Conservation (phyloP, 1,284 basidiomycete species). For the Ustilago curta region DNA sequence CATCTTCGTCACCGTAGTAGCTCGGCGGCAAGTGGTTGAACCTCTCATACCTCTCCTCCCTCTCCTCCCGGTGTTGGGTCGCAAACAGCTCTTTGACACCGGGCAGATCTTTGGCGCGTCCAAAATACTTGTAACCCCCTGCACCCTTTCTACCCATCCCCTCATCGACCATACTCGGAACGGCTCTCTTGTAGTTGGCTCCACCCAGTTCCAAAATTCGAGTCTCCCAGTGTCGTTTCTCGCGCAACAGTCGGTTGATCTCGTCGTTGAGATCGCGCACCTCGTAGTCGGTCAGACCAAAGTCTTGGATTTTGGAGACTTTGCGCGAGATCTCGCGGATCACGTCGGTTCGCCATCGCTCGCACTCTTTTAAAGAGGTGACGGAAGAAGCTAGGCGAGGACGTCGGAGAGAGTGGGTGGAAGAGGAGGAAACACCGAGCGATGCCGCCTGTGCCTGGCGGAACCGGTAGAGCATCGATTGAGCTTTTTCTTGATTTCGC, state of each 20-base stretch:
- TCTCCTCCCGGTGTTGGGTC: slow-evolving; percentile 79
- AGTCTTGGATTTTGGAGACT: slow-evolving; percentile 96
- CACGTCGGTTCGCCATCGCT: slow-evolving; percentile 95
- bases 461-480: slow-evolving; percentile 97
- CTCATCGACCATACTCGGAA: slow-evolving; percentile 85
- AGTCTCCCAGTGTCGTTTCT: slow-evolving; percentile 97
- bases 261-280: slow-evolving; percentile 96
- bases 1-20: slow-evolving; percentile 93
- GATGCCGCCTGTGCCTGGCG: slow-evolving; percentile 95
- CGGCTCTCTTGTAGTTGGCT: slow-evolving; percentile 91
- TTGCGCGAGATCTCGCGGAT: slow-evolving; percentile 93
- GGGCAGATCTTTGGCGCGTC: slow-evolving; percentile 93
- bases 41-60: slow-evolving; percentile 86
- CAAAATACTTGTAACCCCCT: slow-evolving; percentile 99
- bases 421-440: slow-evolving; percentile 82
- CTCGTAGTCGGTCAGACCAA: slow-evolving; percentile 93
- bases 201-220: slow-evolving; percentile 94
- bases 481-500: slow-evolving; percentile 67
- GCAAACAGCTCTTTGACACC: slow-evolving; percentile 94
- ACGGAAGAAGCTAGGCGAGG: slow-evolving; percentile 90
- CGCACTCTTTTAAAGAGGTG: slow-evolving; percentile 90
- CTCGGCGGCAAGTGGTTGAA: slow-evolving; percentile 87
- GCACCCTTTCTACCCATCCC: slow-evolving; percentile 82
- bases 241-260: slow-evolving; percentile 93
- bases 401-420: slow-evolving; percentile 78